Conservation (phyloP, 257 asterid species). For the Solanum appendiculatum region DNA sequence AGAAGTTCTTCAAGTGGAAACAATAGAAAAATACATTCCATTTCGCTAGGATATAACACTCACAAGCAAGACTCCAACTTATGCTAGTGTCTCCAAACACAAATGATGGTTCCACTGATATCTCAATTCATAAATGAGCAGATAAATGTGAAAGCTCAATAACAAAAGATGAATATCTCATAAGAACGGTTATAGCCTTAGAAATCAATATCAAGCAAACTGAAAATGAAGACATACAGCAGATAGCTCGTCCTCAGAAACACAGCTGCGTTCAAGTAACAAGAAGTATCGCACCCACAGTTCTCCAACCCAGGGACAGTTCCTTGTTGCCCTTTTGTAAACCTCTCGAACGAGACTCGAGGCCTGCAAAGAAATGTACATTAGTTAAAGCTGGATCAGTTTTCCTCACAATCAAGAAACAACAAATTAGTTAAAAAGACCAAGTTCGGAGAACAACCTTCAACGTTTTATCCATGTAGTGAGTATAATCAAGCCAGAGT, state of each 20-base stretch:
- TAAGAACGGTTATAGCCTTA: background rate
- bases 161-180: background rate
- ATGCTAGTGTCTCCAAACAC: background rate
- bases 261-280: slow-evolving; percentile 67
- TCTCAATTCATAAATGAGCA: background rate
- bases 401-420: background rate
- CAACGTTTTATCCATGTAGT: slow-evolving; percentile 76
- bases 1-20: background rate
- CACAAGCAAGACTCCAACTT: background rate
- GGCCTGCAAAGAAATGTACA: slow-evolving; percentile 36
- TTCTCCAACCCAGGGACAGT: slow-evolving; percentile 94
- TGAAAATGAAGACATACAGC: slow-evolving; percentile 35
- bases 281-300: slow-evolving; percentile 81
- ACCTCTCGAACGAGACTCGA: slow-evolving; percentile 70
- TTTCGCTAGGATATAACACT: background rate
- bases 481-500: slow-evolving; percentile 76
- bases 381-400: slow-evolving; percentile 7
- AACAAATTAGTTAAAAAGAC: background rate
- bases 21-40: background rate
- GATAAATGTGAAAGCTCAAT: background rate
- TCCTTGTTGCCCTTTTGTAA: slow-evolving; percentile 82
- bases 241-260: slow-evolving; percentile 70
- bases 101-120: background rate
- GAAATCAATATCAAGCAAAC: background rate
- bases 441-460: slow-evolving; percentile 46